Conservation (phyloP, 306 rosid genomes). For the Leucaena leucocephala region DNA sequence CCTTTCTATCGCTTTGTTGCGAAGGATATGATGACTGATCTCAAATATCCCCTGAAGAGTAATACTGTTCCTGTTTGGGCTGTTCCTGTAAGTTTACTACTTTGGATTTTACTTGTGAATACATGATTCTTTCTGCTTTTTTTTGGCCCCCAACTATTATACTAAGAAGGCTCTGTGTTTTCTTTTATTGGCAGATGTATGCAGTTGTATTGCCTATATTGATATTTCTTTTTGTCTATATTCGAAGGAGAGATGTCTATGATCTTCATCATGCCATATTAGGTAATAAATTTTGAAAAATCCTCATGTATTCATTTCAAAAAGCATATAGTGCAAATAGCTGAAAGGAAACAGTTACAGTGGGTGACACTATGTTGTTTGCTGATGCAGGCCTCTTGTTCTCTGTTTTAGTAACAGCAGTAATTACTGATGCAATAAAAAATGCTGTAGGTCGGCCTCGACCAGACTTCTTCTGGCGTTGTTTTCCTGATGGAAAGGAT, state of each 20-base stretch:
- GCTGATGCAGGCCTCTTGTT: slow-evolving; percentile 68
- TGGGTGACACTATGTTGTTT: slow-evolving; percentile 37
- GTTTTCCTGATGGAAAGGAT: slow-evolving; percentile 96
- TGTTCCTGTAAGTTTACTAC: slow-evolving; percentile 69
- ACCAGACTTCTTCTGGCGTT: slow-evolving; percentile 95
- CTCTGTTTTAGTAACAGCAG: slow-evolving; percentile 69
- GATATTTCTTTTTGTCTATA: slow-evolving; percentile 64
- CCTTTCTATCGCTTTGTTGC: slow-evolving; percentile 93
- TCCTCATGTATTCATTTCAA: background rate
- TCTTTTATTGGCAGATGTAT: slow-evolving; percentile 56
- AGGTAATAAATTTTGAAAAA: slow-evolving; percentile 52
- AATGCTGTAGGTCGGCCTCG: slow-evolving; percentile 93
- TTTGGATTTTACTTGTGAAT: slow-evolving; percentile 9
- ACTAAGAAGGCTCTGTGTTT: slow-evolving; percentile 31
- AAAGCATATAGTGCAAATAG: slow-evolving; percentile 21
- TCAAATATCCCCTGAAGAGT: slow-evolving; percentile 77
- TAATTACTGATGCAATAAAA: slow-evolving; percentile 78
- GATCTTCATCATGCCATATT: slow-evolving; percentile 92
- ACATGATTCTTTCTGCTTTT: background rate
- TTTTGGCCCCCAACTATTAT: background rate
- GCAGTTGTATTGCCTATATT: slow-evolving; percentile 68
- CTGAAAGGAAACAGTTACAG: slow-evolving; percentile 17
- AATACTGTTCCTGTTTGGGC: slow-evolving; percentile 87
- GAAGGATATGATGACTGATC: slow-evolving; percentile 87
- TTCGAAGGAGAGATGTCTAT: slow-evolving; percentile 79